Base-by-base conservation (phyloP, 2,329 filamentous ascomycete genomes). In the Penicillium griseofulvum region DNA sequence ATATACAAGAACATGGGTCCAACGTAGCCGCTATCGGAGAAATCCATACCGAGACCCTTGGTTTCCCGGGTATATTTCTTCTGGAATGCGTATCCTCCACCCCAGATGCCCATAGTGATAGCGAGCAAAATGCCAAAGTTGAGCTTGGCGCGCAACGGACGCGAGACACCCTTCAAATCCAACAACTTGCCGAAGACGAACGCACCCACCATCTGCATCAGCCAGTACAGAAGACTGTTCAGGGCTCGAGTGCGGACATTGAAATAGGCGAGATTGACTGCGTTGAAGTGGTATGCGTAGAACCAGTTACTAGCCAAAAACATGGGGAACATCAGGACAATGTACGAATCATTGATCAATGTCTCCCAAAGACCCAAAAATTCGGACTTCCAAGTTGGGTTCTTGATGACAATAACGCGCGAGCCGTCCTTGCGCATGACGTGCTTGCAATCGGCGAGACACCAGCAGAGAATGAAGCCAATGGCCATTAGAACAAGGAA, bases 1-100 rank as follows among this genome's bases (percentile, higher is more conserved):
- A 96, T 90, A 78, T 91, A 95, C 49, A 96, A 76, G 72, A 96
- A 90, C 84, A 96, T 90, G 12, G 89, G 89, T 0, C 88, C 90
- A 55, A 87, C 80, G 69, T 88, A 94, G 51, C 84, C 84, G 28
- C 79, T 74, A 52, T 85, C 80, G 2, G 78, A 81, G 86, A 88
- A 94, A 73, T 94, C 90, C 52, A 68, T 70, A 19, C 70, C 66
- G 19, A 64, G 65, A 31, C 67, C 65, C n/a, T 63, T 55, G 4
- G 63, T 63, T 28, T 71, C 73, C 28, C 85, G 82, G 5, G 77
- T 76, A 55, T 88, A 88, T 17, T 75, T 71, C 66, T 76, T 83
- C 78, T 91, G 86, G 78, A 88, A 95, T 17, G 82, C 89, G 72
- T 87, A 94, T 24, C 91, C 91, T 59, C 87, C 89, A 49, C 90